phyloP scores from a whole-genome alignment of 345 rosid species.

The Euclidium syriacum region DNA sequence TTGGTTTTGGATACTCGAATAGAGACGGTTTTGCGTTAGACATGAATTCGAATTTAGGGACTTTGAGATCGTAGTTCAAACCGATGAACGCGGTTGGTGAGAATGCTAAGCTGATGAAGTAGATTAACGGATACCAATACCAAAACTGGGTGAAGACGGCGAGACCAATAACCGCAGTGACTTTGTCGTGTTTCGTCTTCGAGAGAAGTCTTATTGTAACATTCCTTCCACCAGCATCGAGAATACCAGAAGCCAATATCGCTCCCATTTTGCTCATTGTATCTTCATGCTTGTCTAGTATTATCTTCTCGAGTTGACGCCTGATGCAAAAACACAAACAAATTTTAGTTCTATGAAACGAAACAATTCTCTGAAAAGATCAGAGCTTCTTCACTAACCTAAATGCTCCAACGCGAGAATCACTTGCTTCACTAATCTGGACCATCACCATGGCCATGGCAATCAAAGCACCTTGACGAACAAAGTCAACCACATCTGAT shows the following conservation, averaged over 20 bases:
- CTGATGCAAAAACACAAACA: constrained; percentile 31
- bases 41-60: constrained; percentile 83
- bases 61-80: constrained; percentile 87
- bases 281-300: constrained; percentile 89
- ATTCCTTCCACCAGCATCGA: constrained; percentile 98
- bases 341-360: background rate
- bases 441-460: constrained; percentile 99
- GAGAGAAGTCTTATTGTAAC: constrained; percentile 87
- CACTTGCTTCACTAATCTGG: constrained; percentile 85
- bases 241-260: constrained; percentile 88
- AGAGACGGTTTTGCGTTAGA: constrained; percentile 86
- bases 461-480: constrained; percentile 96
- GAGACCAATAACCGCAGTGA: constrained; percentile 90
- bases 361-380: background rate
- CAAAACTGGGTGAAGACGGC: constrained; percentile 96
- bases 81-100: constrained; percentile 94
- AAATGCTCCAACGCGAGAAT: constrained; percentile 90
- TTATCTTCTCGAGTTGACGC: constrained; percentile 82
- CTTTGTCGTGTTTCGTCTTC: constrained; percentile 86
- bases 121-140: constrained; percentile 96
- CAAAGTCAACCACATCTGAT: constrained; percentile 91
- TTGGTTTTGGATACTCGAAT: constrained; percentile 89
- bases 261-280: constrained; percentile 99
- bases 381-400: constrained; percentile 39
- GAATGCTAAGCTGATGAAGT: constrained; percentile 74